A percentile compares a stretch with the other conserved stretches of the same genome.
phyloP scores from a whole-genome alignment of 2,329 filamentous ascomycete species.

The Aulographum hederae region DNA sequence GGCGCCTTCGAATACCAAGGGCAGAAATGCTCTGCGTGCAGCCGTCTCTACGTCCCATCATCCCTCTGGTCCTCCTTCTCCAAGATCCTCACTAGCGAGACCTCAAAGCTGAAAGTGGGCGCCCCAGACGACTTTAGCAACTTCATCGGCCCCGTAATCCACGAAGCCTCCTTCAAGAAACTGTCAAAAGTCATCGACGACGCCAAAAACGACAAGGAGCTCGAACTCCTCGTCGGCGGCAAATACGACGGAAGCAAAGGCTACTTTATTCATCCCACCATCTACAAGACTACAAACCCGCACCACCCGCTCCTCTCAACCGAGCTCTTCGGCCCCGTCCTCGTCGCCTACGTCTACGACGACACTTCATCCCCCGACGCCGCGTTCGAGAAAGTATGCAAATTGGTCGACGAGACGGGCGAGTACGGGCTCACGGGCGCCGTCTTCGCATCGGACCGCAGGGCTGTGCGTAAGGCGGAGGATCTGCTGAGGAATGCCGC shows the following conservation, averaged over 20 bases:
- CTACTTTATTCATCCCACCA: constrained; percentile 69
- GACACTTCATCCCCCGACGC: constrained; percentile 35
- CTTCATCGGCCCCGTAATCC: constrained; percentile 80
- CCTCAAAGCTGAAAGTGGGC: constrained; percentile 51
- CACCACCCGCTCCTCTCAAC: constrained; percentile 55
- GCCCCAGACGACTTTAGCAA: constrained; percentile 51
- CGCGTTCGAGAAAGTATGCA: constrained; percentile 41
- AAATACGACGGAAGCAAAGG: constrained; percentile 61
- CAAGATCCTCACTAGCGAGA: constrained; percentile 47
- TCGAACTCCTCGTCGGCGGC: constrained; percentile 58
- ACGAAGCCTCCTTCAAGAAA: constrained; percentile 65
- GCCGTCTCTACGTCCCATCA: constrained; percentile 58
- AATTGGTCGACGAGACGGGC: constrained; percentile 49
- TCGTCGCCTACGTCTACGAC: constrained; percentile 61
- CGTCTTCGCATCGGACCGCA: constrained; percentile 53
- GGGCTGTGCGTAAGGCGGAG: constrained; percentile 48
- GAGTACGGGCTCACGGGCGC: constrained; percentile 66
- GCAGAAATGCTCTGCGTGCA: constrained; percentile 80
- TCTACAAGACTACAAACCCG: constrained; percentile 60
- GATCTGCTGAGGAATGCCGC: constrained; percentile 53
- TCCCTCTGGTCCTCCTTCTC: constrained; percentile 60
- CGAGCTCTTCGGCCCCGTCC: constrained; percentile 69
- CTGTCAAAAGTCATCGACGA: constrained; percentile 58
- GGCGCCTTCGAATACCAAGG: constrained; percentile 84
- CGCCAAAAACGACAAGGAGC: constrained; percentile 55